Base-by-base conservation (phyloP, 345 rosid species). In the Rhizophora apiculata region DNA sequence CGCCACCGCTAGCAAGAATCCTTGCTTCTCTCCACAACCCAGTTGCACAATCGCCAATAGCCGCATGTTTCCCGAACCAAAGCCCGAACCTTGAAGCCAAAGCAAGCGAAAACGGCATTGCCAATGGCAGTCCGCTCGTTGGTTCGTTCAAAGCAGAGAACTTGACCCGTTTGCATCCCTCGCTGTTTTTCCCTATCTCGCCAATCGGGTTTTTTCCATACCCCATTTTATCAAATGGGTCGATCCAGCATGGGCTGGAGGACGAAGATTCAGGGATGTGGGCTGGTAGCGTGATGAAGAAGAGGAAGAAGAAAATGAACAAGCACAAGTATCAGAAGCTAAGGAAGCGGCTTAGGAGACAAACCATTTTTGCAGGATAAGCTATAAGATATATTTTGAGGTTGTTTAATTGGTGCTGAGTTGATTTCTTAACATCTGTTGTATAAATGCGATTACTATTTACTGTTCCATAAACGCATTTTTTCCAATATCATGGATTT, bases 161-260 rank as follows among this genome's bases (percentile, higher is more conserved):
- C 63, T 46, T 49, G 32, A 65, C 43, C 60, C 53, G 22, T 59
- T 56, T 68, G 30, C 0, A 16, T 8, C 63, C 82, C 43, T 65
- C 66, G 0, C 15, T 58, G 6, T 29, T 79, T 27, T 87, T 70
- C 59, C 86, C 92, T 3, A 78, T 77, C 62, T 82, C 80, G 37
- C 85, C 83, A 0, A 68, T 83, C 46, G 85, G 82, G 30, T 74
- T 72, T 56, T 63, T 20, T 53, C 61, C 36, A 13, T 60, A 71
- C 36, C 83, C 77, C 68, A 61, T 76, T 67, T 31, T 43, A 9
- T 61, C 80, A 63, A 49, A 20, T 34, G 71, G 78, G 72, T 63
- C 74, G 72, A 68, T 65, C 72, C 76, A 26, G 63, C 51, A 11
- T 43, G 80, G 72, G 22, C 16, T 67, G 48, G 77, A 68, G 19